Percentiles rank a stretch among this genome's conserved stretches.
These are phyloP conservation scores for Musa balbisiana DNA, from an alignment of 202 grass and related monocot genomes.

Conservation along the genomic window DNA sequence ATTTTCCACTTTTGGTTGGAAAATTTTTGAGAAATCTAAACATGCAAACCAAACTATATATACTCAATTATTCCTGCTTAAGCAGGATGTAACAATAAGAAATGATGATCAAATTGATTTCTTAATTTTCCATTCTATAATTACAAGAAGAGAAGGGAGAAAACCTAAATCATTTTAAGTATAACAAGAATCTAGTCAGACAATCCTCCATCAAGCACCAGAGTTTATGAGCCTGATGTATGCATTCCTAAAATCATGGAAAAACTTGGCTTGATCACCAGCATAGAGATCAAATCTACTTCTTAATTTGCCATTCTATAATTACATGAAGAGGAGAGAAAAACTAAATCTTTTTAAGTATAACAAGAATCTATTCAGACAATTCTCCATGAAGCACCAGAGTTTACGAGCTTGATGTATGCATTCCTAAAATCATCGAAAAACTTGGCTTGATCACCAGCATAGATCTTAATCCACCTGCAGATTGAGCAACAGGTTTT, in stretches of 20 bases:
- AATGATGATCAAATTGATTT: too few relatives aligned
- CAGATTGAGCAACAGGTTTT: background rate
- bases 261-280: slow-evolving; percentile 63
- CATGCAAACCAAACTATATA: too few relatives aligned
- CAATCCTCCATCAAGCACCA: slow-evolving; percentile 45
- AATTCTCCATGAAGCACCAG: slow-evolving; percentile 49
- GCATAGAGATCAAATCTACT: slow-evolving; percentile 31
- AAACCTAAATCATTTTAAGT: too few relatives aligned
- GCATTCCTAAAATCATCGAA: slow-evolving; percentile 57
- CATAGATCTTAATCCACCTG: slow-evolving; percentile 79
- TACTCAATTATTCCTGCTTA: too few relatives aligned
- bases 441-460: slow-evolving; percentile 62
- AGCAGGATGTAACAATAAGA: too few relatives aligned
- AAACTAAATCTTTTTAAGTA: too few relatives aligned
- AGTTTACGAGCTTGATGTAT: slow-evolving; percentile 82
- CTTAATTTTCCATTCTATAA: too few relatives aligned
- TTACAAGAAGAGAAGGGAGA: too few relatives aligned
- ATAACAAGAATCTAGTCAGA: background rate
- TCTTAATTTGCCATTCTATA: too few relatives aligned
- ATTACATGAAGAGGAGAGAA: too few relatives aligned
- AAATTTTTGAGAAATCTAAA: too few relatives aligned
- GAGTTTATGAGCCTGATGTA: slow-evolving; percentile 83
- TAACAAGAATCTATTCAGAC: background rate
- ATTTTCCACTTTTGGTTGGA: too few relatives aligned
- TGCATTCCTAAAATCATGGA: slow-evolving; percentile 50